These are phyloP conservation scores for Pyracantha coccinea DNA, from an alignment of 331 rosid species.

Conservation along the genomic window DNA sequence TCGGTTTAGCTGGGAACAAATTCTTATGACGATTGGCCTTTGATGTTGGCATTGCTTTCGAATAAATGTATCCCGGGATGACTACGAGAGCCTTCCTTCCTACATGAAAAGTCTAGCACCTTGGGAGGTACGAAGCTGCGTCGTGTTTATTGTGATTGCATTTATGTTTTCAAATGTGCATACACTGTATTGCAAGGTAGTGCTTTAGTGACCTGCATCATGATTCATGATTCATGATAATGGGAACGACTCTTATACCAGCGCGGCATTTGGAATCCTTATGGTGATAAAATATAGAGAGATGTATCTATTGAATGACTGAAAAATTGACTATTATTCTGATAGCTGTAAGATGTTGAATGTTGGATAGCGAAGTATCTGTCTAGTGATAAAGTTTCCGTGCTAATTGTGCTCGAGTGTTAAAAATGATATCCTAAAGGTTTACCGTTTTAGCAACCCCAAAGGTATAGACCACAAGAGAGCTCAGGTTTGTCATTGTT, in stretches of 20 bases:
- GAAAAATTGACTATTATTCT: neutral
- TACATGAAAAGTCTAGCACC: conserved; percentile 72
- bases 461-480: neutral
- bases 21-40: neutral
- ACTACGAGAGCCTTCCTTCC: conserved; percentile 70
- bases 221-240: neutral
- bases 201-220: neutral
- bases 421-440: neutral
- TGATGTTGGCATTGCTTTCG: neutral
- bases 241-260: neutral
- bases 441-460: neutral
- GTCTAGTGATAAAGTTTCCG: neutral
- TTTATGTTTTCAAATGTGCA: neutral
- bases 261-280: neutral
- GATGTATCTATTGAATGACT: neutral
- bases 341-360: neutral
- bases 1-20: neutral
- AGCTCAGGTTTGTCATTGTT: neutral
- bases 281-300: neutral
- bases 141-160: neutral
- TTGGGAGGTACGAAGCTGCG: conserved; percentile 68
- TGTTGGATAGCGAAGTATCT: neutral
- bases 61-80: conserved; percentile 41
- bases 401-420: no score
- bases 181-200: neutral